phyloP scores from a whole-genome alignment of 257 asterid genomes.

The Solanum neorickii region DNA sequence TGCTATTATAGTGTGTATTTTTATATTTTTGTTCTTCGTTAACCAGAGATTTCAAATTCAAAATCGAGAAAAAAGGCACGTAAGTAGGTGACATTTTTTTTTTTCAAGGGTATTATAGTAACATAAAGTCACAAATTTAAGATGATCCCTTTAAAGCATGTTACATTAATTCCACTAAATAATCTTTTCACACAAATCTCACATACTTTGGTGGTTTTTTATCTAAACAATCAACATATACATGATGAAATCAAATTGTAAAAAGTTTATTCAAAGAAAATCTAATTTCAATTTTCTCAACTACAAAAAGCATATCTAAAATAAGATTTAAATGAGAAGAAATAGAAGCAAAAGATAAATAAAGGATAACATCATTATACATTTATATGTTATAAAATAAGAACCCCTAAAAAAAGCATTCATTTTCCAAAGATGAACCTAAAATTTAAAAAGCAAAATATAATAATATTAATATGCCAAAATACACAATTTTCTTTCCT shows the following conservation, averaged over 20 bases:
- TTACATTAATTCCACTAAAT: neutral
- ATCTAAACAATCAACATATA: neutral
- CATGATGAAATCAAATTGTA: neutral
- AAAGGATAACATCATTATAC: neutral
- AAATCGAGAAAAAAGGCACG: too few species aligned
- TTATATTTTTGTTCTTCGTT: too few species aligned
- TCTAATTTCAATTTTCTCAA: neutral
- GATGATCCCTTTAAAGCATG: neutral
- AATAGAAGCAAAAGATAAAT: neutral
- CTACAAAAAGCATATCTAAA: neutral
- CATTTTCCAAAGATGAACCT: neutral
- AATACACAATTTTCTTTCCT: neutral
- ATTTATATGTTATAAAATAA: neutral
- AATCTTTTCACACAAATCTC: neutral
- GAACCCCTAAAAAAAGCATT: neutral
- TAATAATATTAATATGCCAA: neutral
- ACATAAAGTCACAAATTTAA: neutral
- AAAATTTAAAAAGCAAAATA: neutral
- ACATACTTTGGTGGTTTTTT: neutral
- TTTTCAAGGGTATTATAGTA: neutral
- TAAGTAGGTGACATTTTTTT: neutral
- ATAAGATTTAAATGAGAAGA: neutral
- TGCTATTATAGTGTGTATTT: neutral
- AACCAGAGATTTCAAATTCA: neutral
- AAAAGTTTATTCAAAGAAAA: too few species aligned